A percentile compares a stretch with the other conserved stretches of the same genome.
phyloP scores from a whole-genome alignment of 495 filamentous ascomycete species.

The Penicillium turbatum region DNA sequence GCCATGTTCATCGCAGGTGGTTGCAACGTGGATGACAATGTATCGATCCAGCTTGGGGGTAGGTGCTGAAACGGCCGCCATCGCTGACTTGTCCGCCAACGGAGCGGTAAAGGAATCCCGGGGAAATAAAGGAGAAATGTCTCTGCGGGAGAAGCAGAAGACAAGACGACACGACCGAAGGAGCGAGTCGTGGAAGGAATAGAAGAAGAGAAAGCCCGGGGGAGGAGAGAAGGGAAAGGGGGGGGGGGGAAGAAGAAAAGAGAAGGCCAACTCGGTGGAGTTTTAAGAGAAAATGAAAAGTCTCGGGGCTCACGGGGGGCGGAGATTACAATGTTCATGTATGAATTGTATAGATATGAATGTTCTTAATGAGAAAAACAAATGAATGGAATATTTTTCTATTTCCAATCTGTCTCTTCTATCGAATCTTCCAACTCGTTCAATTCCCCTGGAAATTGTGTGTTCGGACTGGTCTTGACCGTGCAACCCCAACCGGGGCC shows the following conservation, averaged over 20 bases:
- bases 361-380: not conserved
- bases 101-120: slow-evolving; percentile 29
- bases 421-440: not conserved
- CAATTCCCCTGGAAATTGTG: slow-evolving; percentile 10
- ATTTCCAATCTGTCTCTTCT: not conserved
- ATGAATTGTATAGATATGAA: not conserved
- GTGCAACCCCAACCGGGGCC: slow-evolving; percentile 23
- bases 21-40: slow-evolving; percentile 96
- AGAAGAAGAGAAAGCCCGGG: slow-evolving; percentile 29
- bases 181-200: slow-evolving; percentile 18
- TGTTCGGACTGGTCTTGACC: slow-evolving; percentile 10
- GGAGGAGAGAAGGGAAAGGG: slow-evolving; percentile 24
- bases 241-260: slow-evolving; percentile 23
- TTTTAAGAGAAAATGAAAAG: slow-evolving; percentile 37
- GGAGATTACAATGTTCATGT: slow-evolving; percentile 14
- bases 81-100: slow-evolving; percentile 35
- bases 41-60: slow-evolving; percentile 82
- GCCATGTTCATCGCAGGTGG: slow-evolving; percentile 97
- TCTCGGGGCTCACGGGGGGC: slow-evolving; percentile 29
- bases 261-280: slow-evolving; percentile 27
- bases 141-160: slow-evolving; percentile 37
- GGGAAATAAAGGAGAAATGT: slow-evolving; percentile 21
- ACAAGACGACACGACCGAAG: slow-evolving; percentile 33
- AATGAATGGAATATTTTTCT: not conserved
- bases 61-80: slow-evolving; percentile 48